Percentiles rank a stretch among this genome's conserved stretches.
Conservation (phyloP, 352 stramenopile genomes). For the Pilasporangium apinafurcum region DNA sequence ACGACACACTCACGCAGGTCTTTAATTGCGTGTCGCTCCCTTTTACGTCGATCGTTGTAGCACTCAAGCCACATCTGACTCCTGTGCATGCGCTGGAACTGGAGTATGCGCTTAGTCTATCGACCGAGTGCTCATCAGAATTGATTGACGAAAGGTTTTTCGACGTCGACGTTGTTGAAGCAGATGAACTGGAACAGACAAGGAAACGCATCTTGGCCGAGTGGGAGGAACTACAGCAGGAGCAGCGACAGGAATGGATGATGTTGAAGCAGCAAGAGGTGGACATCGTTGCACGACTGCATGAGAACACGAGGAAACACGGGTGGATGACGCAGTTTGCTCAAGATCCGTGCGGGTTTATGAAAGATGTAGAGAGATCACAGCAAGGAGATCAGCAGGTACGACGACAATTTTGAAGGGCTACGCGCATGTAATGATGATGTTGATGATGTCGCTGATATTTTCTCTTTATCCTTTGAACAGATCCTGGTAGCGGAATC, state of each 20-base stretch:
- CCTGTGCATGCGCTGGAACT: constrained; percentile 42
- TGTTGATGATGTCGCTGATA: not conserved
- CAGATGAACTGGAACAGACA: constrained; percentile 36
- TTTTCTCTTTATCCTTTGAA: not conserved
- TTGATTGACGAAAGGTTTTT: constrained; percentile 50
- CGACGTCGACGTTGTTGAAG: constrained; percentile 47
- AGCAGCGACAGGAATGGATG: constrained; percentile 55
- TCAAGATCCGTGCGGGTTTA: constrained; percentile 56
- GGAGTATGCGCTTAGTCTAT: constrained; percentile 55
- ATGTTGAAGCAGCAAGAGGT: constrained; percentile 53
- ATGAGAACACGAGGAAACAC: constrained; percentile 38
- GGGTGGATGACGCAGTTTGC: constrained; percentile 73
- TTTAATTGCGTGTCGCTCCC: constrained; percentile 65
- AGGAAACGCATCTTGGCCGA: constrained; percentile 29
- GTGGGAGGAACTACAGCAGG: constrained; percentile 56
- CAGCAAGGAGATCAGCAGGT: constrained; percentile 58
- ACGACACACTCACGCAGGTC: constrained; percentile 37
- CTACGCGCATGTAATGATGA: not conserved
- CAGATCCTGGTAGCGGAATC: constrained; percentile 52
- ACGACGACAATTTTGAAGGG: no score
- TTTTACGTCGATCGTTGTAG: constrained; percentile 63
- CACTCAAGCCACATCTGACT: constrained; percentile 58
- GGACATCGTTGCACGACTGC: constrained; percentile 43
- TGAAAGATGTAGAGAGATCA: constrained; percentile 47
- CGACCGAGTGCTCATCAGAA: constrained; percentile 10